Percentiles rank a stretch among this genome's conserved stretches.
Conservation (phyloP, 2,329 filamentous ascomycete species). For the Fusarium liriodendri region DNA sequence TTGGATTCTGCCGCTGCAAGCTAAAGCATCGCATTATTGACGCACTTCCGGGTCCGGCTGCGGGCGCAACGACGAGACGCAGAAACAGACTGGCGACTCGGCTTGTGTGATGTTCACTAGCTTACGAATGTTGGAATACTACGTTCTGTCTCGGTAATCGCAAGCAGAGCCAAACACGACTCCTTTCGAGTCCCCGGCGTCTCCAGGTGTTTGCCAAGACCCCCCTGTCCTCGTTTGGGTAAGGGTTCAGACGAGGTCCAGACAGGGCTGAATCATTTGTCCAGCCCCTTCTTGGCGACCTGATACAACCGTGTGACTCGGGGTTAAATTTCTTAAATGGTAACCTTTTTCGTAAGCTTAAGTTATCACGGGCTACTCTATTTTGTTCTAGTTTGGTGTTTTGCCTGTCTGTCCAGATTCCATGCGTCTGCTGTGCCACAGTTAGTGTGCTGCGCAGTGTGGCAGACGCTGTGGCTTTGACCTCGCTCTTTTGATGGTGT, state of each 20-base stretch:
- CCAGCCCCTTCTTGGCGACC: neutral
- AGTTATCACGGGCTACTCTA: neutral
- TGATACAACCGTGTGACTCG: neutral
- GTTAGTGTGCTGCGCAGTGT: neutral
- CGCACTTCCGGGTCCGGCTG: neutral
- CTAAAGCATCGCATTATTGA: neutral
- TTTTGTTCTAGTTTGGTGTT: neutral
- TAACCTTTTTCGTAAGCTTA: conserved; percentile 7
- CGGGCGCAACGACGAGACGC: neutral
- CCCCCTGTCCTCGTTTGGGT: conserved; percentile 1
- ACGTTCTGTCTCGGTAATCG: neutral
- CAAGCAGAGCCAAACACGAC: neutral
- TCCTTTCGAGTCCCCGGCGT: neutral
- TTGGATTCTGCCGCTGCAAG: neutral
- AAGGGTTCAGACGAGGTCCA: conserved; percentile 2
- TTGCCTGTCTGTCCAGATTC: too few species aligned
- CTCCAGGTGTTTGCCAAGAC: neutral
- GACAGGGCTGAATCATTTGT: conserved; percentile 5
- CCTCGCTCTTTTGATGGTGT: neutral
- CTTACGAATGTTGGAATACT: neutral
- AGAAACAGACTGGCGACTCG: neutral
- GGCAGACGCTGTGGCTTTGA: neutral
- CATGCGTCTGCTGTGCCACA: neutral
- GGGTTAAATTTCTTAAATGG: neutral
- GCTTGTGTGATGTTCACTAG: neutral